Percentiles rank a stretch among this genome's conserved stretches.
These are phyloP conservation scores for Backusella sp. DNA, from an alignment of 192 early-diverging fungal genomes.

Conservation along the genomic window DNA sequence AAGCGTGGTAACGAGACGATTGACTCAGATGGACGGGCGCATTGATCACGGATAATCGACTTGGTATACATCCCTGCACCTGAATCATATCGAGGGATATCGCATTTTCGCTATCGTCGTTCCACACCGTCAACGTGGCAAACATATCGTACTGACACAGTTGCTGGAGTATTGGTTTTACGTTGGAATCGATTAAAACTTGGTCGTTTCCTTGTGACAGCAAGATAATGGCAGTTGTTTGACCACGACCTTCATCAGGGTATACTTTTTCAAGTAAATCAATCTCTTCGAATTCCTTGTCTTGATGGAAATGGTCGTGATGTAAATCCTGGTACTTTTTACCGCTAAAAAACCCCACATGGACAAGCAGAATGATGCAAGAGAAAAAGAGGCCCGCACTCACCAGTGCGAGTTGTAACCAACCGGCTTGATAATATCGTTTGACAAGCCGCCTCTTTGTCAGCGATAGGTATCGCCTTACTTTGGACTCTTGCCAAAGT, in stretches of 20 bases:
- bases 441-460: constrained; percentile 3
- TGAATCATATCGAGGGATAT: constrained; percentile 38
- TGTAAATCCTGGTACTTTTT: constrained; percentile 32
- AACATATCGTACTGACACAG: constrained; percentile 59
- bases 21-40: constrained; percentile 48
- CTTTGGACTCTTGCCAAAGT: constrained; percentile 34
- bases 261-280: constrained; percentile 41
- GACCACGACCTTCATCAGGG: constrained; percentile 46
- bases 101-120: constrained; percentile 39
- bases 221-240: constrained; percentile 46
- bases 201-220: neutral
- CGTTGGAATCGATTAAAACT: constrained; percentile 33
- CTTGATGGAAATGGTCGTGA: constrained; percentile 19
- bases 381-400: neutral
- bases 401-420: neutral
- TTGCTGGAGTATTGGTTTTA: constrained; percentile 46
- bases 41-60: constrained; percentile 47
- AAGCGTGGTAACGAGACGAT: constrained; percentile 57
- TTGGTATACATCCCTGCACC: constrained; percentile 25
- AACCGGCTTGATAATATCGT: constrained; percentile 14
- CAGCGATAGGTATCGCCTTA: constrained; percentile 4
- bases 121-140: constrained; percentile 55
- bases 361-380: constrained; percentile 28
- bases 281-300: constrained; percentile 16
- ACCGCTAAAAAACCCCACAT: constrained; percentile 36